These are phyloP conservation scores for Fusarium mexicanum DNA, from an alignment of 2,329 filamentous ascomycete genomes.

Conservation along the genomic window DNA sequence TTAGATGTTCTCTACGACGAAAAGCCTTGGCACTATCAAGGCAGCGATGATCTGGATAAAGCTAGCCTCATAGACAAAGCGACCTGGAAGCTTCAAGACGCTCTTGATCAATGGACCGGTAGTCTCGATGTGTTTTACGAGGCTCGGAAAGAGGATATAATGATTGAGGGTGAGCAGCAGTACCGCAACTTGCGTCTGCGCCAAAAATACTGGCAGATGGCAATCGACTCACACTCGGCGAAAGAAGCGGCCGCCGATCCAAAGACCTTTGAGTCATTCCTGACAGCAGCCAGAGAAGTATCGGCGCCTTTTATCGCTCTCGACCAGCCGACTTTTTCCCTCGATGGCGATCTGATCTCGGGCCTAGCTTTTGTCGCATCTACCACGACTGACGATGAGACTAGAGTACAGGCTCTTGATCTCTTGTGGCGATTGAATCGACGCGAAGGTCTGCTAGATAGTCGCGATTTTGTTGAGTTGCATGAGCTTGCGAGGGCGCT, in stretches of 20 bases:
- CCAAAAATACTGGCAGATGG: not conserved
- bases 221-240: not conserved
- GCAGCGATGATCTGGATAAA: not conserved
- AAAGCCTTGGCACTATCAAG: not conserved
- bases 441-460: not conserved
- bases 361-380: not conserved
- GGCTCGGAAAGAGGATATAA: not conserved
- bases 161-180: not conserved
- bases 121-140: not conserved
- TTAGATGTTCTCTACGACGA: not conserved
- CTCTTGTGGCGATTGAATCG: not conserved
- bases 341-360: not conserved
- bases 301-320: not conserved
- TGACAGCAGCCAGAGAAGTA: not conserved
- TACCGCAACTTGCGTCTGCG: not conserved
- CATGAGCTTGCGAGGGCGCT: not conserved
- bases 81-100: not conserved
- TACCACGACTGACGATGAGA: not conserved
- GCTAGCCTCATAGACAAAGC: rapidly evolving
- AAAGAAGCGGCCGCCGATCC: not conserved
- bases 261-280: not conserved
- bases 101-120: not conserved
- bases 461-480: not conserved
- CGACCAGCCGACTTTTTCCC: not conserved
- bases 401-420: not conserved